Percentiles rank a stretch among this genome's conserved stretches.
phyloP scores from a whole-genome alignment of 2,329 filamentous ascomycete genomes.

The Xylaria sp. region DNA sequence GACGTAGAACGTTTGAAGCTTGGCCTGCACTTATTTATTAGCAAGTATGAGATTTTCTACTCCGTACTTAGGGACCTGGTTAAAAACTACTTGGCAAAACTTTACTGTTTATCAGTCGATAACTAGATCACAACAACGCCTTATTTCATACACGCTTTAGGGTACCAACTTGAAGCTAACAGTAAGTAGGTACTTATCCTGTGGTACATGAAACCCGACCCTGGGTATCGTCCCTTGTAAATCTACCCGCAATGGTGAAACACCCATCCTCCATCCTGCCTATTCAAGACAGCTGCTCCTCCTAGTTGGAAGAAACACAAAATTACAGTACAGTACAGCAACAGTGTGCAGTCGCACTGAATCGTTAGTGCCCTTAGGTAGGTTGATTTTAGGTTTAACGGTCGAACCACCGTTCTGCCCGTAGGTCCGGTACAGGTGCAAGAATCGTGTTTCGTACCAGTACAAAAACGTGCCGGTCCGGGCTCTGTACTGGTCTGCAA shows the following conservation, averaged over 20 bases:
- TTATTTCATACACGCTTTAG: background rate
- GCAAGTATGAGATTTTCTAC: too few relatives aligned
- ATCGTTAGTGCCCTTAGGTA: background rate
- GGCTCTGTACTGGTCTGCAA: too few relatives aligned
- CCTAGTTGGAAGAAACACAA: background rate
- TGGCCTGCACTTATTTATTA: background rate
- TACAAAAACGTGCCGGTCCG: too few relatives aligned
- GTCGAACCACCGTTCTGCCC: too few relatives aligned
- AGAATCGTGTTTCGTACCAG: too few relatives aligned
- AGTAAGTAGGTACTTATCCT: background rate
- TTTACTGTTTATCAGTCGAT: background rate
- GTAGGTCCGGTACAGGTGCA: too few relatives aligned
- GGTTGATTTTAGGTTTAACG: too few relatives aligned
- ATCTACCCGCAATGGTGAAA: slow-evolving; percentile 16
- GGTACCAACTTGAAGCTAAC: background rate
- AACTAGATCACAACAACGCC: background rate
- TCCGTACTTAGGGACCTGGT: too few relatives aligned
- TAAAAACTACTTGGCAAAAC: too few relatives aligned
- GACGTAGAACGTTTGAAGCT: background rate
- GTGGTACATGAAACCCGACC: background rate
- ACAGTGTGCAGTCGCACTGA: background rate
- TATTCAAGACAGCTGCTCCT: background rate
- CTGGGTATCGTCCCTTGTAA: background rate
- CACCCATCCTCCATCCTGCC: slow-evolving; percentile 9
- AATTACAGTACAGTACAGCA: too few relatives aligned